Percentiles rank a stretch among this genome's conserved stretches.
Conservation (phyloP, 2,329 filamentous ascomycete genomes). For the Stachybotrys chlorohalonatus region DNA sequence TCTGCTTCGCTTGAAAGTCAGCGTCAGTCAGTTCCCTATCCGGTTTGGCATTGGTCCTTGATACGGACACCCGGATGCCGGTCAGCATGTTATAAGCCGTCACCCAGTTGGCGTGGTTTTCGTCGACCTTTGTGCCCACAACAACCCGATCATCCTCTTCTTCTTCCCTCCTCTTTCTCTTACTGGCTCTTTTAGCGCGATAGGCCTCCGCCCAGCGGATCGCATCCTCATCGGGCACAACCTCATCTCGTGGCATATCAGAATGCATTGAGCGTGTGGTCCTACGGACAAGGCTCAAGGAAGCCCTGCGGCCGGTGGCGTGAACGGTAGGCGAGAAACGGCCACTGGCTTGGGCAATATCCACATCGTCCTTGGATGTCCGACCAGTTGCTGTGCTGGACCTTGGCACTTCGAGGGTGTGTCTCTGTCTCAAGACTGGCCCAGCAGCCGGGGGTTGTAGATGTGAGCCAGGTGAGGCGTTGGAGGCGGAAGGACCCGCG, state of each 20-base stretch:
- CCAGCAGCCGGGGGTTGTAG: constrained; percentile 35
- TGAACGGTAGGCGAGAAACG: constrained; percentile 64
- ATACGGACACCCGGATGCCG: constrained; percentile 94
- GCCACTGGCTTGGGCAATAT: constrained; percentile 60
- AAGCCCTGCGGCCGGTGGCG: constrained; percentile 61
- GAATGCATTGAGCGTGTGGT: constrained; percentile 80
- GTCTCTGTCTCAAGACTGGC: constrained; percentile 64
- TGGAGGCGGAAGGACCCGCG: constrained; percentile 24
- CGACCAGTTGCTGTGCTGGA: constrained; percentile 42
- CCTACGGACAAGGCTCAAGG: constrained; percentile 71
- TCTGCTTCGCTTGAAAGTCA: constrained; percentile 90
- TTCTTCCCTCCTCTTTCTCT: constrained; percentile 71
- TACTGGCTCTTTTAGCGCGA: constrained; percentile 82
- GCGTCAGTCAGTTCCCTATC: constrained; percentile 82
- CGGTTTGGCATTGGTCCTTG: constrained; percentile 91
- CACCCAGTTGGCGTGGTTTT: constrained; percentile 94
- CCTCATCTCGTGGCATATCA: constrained; percentile 74
- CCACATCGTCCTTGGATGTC: constrained; percentile 63
- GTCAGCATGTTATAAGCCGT: constrained; percentile 99
- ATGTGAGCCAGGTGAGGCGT: constrained; percentile 38
- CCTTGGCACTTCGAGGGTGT: constrained; percentile 83
- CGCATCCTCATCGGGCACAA: constrained; percentile 81
- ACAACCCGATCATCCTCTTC: constrained; percentile 92
- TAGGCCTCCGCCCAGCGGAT: constrained; percentile 88
- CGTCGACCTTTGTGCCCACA: constrained; percentile 95